Conservation (phyloP, 805 yeast species). For the Candida ficus region DNA sequence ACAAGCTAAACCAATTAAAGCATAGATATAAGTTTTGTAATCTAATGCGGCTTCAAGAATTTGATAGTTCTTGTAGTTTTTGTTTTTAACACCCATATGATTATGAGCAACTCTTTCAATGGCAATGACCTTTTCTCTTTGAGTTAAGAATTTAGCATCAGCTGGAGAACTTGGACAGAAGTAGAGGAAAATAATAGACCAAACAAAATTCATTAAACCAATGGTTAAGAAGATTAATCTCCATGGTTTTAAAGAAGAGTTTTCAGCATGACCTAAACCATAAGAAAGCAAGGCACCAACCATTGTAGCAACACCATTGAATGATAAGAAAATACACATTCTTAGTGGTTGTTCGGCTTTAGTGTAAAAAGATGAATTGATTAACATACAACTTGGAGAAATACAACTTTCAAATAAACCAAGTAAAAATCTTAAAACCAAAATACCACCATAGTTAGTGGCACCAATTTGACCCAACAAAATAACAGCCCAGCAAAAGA, state of each 20-base stretch:
- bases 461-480: constrained; percentile 4
- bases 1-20: constrained; percentile 31
- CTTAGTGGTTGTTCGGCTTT: constrained; percentile 29
- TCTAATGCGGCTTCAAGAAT: constrained; percentile 43
- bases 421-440: constrained; percentile 9
- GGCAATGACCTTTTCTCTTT: constrained; percentile 27
- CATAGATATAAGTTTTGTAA: constrained; percentile 40
- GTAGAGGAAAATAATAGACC: constrained; percentile 27
- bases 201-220: constrained; percentile 34
- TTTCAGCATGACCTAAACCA: constrained; percentile 21
- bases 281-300: constrained; percentile 27
- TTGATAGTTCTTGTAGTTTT: constrained; percentile 42
- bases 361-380: constrained; percentile 19
- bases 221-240: constrained; percentile 19
- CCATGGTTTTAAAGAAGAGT: constrained; percentile 24
- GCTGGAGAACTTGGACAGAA: constrained; percentile 35
- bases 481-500: constrained; percentile 6
- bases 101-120: constrained; percentile 26
- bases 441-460: constrained; percentile 8
- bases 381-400: constrained; percentile 30
- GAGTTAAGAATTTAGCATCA: constrained; percentile 29
- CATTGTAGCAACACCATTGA: constrained; percentile 27
- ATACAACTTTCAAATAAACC: constrained; percentile 15
- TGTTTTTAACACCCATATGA: constrained; percentile 40
- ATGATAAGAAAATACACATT: constrained; percentile 29